Base-by-base conservation (phyloP, 2,329 filamentous ascomycete genomes). In the Fusarium napiforme region DNA sequence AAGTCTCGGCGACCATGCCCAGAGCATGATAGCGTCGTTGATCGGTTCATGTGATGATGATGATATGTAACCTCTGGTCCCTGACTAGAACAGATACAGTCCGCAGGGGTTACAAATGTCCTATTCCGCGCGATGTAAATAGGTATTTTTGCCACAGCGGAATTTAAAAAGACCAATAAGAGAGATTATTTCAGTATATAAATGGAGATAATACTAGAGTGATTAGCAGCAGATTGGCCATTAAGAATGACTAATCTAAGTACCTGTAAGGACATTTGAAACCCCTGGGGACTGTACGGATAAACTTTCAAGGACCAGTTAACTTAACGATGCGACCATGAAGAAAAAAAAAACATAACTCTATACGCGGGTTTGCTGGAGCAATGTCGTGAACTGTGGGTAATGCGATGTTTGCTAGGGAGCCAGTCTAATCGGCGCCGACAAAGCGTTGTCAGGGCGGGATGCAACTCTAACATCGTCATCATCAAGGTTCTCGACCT, bases 11-110 rank as follows among this genome's bases (percentile, higher is more conserved):
- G 52, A 70, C 72, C 57, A 62, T 72, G 50, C 72, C 72, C 36
- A 60, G 60, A 70, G 18, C 14, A 66, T 28, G 42, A 56, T 67
- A 60, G 65, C 47, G 64, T 26, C 19, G 32, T 43, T 43, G 64
- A 62, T 68, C 56, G 56, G 56, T 63, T 68, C 65, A 68, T 68
- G 65, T 68, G 65, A 68, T 68, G 64, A 67, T 67, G 47, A 68
- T 68, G 53, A 52, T 49, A 53, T 67, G 64, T 63, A 53, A 63
- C 42, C 26, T 68, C 26, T 55, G 26, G 69, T 71, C 68, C 69
- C 69, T 71, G 69, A 71, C 69, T 71, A 71, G 69, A 37, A 64
- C 68, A 42, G 37, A 68, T 68, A 43, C 23, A 23, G 23, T 23
- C 23, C 23, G 23, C 23, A 23, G 23, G 23, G 23, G 23, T 23